Evolutionary conservation across 768 basidiomycete genomes (phyloP).

Genomic region (Kwoniella europaea): DNA sequence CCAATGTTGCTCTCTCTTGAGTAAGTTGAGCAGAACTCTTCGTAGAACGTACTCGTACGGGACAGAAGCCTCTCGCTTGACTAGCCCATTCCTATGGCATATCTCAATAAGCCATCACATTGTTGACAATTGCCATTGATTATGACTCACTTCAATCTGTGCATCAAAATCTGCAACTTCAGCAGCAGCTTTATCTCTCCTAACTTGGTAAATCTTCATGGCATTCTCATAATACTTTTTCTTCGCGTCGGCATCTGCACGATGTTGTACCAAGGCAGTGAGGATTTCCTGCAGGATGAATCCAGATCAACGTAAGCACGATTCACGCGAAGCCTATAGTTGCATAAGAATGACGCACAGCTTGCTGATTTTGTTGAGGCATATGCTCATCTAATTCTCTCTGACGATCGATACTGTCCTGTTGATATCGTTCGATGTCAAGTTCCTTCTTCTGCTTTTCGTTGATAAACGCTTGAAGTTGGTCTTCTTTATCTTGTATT

Average conservation of each 20-base stretch:
- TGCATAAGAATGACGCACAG: slow-evolving; percentile 59
- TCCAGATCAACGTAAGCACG: slow-evolving; percentile 62
- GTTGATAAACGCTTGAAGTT: slow-evolving; percentile 60
- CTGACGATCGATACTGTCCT: slow-evolving; percentile 62
- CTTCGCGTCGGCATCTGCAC: slow-evolving; percentile 5
- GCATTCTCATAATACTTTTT: slow-evolving; percentile 14
- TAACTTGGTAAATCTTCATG: background rate
- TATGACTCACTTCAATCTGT: slow-evolving; percentile 15
- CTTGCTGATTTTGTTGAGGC: slow-evolving; percentile 65
- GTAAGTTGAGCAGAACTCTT: slow-evolving; percentile 6
- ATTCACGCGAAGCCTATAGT: slow-evolving; percentile 58
- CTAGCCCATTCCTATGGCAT: slow-evolving; percentile 32
- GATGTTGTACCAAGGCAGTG: background rate
- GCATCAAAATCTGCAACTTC: slow-evolving; percentile 2
- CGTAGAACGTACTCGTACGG: slow-evolving; percentile 15
- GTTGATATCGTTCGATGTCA: background rate
- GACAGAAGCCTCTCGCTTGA: slow-evolving; percentile 26
- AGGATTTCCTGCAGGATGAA: slow-evolving; percentile 9
- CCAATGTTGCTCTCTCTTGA: slow-evolving; percentile 15
- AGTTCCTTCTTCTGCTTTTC: slow-evolving; percentile 58
- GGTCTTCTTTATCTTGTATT: slow-evolving; percentile 62
- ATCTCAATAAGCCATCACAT: background rate
- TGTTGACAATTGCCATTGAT: background rate
- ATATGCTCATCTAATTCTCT: slow-evolving; percentile 62
- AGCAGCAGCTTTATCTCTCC: slow-evolving; percentile 3